Base-by-base conservation (phyloP, 2,329 filamentous ascomycete species). In the Claviceps pazoutovae region DNA sequence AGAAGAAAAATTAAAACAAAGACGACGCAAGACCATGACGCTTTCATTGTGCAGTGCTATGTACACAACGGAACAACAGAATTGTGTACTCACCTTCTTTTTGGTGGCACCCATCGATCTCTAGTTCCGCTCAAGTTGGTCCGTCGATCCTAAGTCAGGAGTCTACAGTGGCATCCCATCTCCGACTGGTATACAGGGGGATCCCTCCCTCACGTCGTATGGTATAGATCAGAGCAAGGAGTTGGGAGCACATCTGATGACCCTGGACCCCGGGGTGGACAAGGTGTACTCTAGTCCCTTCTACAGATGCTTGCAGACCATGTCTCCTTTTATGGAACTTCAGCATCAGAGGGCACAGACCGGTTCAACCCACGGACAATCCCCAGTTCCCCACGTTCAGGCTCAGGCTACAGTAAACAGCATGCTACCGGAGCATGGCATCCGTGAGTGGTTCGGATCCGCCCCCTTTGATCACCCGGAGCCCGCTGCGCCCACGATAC, bases 91-190 rank as follows among this genome's bases (percentile, higher is more conserved):
- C 6, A 21, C 30, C 30, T 34, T 34, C 30, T 34, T 34, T 11
- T 34, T 34, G 30, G 30, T 34, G 30, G 30, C 36, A 16, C 23
- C 23, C 16, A 11, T 21, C 37, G 39, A 16, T 34, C 30, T 43
- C 45, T 66, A 94, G 90, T 95, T 95, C 68, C 88, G 93, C 56
- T 84, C 86, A 57, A 89, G 86, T 65, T 97, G 90, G 88, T 80
- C 80, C 44, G 87, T 97, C 55, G 83, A 97, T 68, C 80, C 82
- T 46, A 71, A 76, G 55, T 91, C 87, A 39, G 91, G 93, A 50
- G 76, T 75, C 59, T 97, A 97, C 72, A 78, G 76, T 51, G 74
- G 74, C 53, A 80, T 93, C 57, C 80, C 76, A 43, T 88, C 87
- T 39, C 91, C 93, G 1, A 97, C 93, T 5, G 86, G 87, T 50